A percentile compares a stretch with the other conserved stretches of the same genome.
These are phyloP conservation scores for Amanita rubescens DNA, from an alignment of 768 basidiomycete genomes.

Conservation along the genomic window DNA sequence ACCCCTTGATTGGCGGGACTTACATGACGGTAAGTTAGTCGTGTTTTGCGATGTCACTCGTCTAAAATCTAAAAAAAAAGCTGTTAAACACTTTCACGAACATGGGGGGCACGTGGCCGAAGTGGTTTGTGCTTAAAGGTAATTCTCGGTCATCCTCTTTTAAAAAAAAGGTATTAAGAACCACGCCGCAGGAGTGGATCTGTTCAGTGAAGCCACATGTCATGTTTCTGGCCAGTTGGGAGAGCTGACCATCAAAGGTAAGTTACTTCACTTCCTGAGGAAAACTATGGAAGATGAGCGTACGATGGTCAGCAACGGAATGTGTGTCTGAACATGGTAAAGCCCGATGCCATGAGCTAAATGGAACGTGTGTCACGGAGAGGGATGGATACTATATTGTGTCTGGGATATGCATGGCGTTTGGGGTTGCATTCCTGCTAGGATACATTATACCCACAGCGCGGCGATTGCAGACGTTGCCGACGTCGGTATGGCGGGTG, in stretches of 20 bases:
- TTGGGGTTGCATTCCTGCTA: slow-evolving; percentile 70
- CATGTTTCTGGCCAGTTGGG: slow-evolving; percentile 52
- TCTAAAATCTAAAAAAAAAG: slow-evolving; percentile 42
- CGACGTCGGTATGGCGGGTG: slow-evolving; percentile 66
- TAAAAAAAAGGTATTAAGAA: background rate
- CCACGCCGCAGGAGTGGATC: slow-evolving; percentile 63
- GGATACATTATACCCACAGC: slow-evolving; percentile 81
- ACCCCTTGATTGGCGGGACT: slow-evolving; percentile 95
- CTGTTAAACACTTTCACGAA: slow-evolving; percentile 94
- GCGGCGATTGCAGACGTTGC: slow-evolving; percentile 72
- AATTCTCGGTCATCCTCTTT: background rate
- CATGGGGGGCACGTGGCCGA: slow-evolving; percentile 97
- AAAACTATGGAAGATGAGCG: background rate
- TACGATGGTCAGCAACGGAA: slow-evolving; percentile 52
- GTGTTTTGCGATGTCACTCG: background rate
- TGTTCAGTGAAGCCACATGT: slow-evolving; percentile 81
- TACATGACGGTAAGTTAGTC: slow-evolving; percentile 86
- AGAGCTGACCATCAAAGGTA: slow-evolving; percentile 51
- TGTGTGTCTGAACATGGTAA: slow-evolving; percentile 94
- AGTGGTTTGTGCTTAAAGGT: slow-evolving; percentile 93
- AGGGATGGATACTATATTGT: slow-evolving; percentile 91
- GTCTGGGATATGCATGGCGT: slow-evolving; percentile 65
- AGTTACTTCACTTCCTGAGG: background rate
- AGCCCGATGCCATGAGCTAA: slow-evolving; percentile 60
- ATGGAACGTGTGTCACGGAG: slow-evolving; percentile 76